These are phyloP conservation scores for Kwoniella mangroviensis DNA, from an alignment of 768 basidiomycete species.

Conservation along the genomic window DNA sequence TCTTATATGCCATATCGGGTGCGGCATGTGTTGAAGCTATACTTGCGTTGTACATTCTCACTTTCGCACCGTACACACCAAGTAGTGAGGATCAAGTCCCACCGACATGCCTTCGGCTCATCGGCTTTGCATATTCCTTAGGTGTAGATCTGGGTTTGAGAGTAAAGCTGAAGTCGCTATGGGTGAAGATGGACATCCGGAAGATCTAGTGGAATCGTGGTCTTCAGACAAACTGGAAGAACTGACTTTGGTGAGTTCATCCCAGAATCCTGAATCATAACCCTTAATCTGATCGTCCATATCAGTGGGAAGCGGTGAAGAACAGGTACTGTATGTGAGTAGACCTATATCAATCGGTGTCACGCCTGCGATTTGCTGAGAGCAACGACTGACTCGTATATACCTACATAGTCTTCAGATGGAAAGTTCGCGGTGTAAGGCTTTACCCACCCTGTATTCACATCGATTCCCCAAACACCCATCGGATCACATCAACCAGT, in stretches of 20 bases:
- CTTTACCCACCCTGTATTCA: not conserved
- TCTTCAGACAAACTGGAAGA: not conserved
- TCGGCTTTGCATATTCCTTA: conserved; percentile 32
- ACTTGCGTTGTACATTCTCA: conserved; percentile 33
- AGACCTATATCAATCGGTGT: not conserved
- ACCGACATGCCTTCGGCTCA: conserved; percentile 22
- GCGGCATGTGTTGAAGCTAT: conserved; percentile 26
- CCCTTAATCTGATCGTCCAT: not conserved
- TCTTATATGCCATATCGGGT: conserved; percentile 26
- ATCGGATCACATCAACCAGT: conserved; percentile 10
- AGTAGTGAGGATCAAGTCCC: conserved; percentile 5
- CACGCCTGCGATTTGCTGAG: not conserved
- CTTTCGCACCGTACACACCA: conserved; percentile 19
- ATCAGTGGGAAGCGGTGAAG: conserved; percentile 21
- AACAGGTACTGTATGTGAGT: conserved; percentile 20
- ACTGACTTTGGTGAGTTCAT: conserved; percentile 10
- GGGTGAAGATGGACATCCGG: not conserved
- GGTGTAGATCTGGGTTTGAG: conserved; percentile 32
- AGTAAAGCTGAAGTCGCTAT: not conserved
- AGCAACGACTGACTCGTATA: not conserved
- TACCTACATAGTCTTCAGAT: conserved; percentile 10
- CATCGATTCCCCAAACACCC: not conserved
- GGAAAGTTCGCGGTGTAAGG: not conserved
- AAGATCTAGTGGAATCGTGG: conserved; percentile 3
- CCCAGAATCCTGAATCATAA: not conserved